Percentiles rank a stretch among this genome's conserved stretches.
These are phyloP conservation scores for Rubus idaeus DNA, from an alignment of 306 rosid genomes.

Conservation along the genomic window DNA sequence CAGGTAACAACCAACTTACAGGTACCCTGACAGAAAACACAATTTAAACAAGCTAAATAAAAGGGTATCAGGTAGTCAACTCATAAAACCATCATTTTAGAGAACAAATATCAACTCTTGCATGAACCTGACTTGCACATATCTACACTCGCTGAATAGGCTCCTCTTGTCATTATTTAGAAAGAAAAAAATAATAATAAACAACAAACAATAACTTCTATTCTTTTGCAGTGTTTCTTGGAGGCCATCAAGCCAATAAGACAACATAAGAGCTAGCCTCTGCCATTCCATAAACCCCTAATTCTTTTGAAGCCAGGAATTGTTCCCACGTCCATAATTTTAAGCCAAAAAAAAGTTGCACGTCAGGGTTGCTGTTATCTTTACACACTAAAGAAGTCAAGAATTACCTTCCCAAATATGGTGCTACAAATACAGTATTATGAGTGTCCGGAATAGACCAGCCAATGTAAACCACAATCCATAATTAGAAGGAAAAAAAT, in stretches of 20 bases:
- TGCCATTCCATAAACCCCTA: no score
- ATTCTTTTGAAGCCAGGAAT: no score
- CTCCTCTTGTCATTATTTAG: background rate
- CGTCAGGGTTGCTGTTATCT: no score
- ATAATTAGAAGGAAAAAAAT: background rate
- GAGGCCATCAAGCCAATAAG: no score
- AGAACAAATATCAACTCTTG: background rate
- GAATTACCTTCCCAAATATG: no score
- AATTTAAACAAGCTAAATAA: background rate
- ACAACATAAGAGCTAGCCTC: no score
- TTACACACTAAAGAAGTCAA: no score
- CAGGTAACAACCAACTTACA: background rate
- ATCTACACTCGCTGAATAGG: background rate
- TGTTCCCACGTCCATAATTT: no score
- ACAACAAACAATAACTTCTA: background rate
- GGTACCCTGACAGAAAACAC: background rate
- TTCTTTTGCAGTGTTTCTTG: background rate
- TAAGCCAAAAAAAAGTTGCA: no score
- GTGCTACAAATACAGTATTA: no score
- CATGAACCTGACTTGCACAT: background rate
- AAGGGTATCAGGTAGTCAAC: background rate
- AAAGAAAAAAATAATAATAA: background rate
- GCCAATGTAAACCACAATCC: slow-evolving; percentile 5
- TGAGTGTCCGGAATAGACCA: background rate
- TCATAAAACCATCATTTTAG: background rate